Percentiles rank a stretch among this genome's conserved stretches.
Conservation (phyloP, 1,284 basidiomycete genomes). For the Ganoderma meredithae region DNA sequence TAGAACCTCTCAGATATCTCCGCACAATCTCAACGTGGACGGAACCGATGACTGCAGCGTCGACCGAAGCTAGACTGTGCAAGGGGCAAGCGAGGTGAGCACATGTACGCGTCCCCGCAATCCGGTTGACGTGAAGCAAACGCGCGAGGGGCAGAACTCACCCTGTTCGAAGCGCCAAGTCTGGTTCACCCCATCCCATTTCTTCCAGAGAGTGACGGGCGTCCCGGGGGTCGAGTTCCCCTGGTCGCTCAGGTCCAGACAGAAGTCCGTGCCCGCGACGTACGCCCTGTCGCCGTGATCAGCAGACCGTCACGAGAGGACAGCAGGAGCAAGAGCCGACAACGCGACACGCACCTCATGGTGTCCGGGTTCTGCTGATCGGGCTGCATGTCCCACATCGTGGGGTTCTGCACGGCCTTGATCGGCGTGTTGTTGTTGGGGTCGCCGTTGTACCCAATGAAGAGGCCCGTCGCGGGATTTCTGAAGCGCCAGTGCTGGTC, state of each 20-base stretch:
- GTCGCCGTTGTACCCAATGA: constrained; percentile 44
- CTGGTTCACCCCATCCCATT: constrained; percentile 39
- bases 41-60: not conserved
- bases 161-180: constrained; percentile 38
- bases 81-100: constrained; percentile 2
- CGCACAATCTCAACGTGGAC: not conserved
- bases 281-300: constrained; percentile 25
- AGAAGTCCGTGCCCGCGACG: constrained; percentile 33
- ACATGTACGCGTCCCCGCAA: not conserved
- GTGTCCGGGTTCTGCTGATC: constrained; percentile 27
- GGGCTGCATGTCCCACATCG: constrained; percentile 36
- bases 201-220: constrained; percentile 37
- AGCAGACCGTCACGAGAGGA: not conserved
- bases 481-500: constrained; percentile 48
- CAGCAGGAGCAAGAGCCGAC: constrained; percentile 2
- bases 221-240: constrained; percentile 38
- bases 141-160: constrained; percentile 21
- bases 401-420: constrained; percentile 41
- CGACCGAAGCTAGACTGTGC: not conserved
- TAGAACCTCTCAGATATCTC: not conserved
- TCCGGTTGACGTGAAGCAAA: not conserved
- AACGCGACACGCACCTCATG: constrained; percentile 22
- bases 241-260: constrained; percentile 38
- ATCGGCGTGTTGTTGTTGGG: constrained; percentile 45
- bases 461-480: constrained; percentile 45